Evolutionary conservation across 495 filamentous ascomycete species (phyloP).

Genomic region (Neurospora sp.): DNA sequence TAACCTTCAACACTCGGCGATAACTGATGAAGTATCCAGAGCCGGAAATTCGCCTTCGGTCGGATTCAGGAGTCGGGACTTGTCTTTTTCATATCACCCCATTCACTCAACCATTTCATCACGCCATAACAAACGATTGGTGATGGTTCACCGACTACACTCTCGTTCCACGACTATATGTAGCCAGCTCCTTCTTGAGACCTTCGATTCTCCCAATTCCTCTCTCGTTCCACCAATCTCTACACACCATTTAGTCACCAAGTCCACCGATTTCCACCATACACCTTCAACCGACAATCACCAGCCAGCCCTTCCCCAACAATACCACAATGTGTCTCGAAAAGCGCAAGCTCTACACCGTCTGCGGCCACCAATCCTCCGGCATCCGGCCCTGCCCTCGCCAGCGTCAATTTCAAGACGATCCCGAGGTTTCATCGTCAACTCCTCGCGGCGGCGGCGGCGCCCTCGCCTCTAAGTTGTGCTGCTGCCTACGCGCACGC

Average conservation of each 20-base stretch:
- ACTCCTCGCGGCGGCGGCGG: neutral
- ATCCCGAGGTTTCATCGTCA: neutral
- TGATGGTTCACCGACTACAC: neutral
- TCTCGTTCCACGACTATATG: neutral
- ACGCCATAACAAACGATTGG: neutral
- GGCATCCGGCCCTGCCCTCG: neutral
- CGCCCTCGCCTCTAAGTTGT: neutral
- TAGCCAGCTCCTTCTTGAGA: neutral
- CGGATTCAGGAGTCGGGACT: neutral
- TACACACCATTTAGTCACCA: accelerated
- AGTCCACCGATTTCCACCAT: neutral
- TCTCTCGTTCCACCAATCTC: neutral
- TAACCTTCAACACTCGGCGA: neutral
- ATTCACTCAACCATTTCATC: neutral
- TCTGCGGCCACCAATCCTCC: neutral
- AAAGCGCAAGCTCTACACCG: neutral
- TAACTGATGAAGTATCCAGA: neutral
- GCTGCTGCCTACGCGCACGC: neutral
- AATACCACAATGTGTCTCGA: neutral
- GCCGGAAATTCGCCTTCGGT: neutral
- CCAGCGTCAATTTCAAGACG: neutral
- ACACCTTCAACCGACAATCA: neutral
- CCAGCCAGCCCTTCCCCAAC: neutral
- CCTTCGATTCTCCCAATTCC: neutral
- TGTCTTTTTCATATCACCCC: neutral